A percentile compares a stretch with the other conserved stretches of the same genome.
phyloP scores from a whole-genome alignment of 192 early-diverging fungal species.

The Backusella luteola region DNA sequence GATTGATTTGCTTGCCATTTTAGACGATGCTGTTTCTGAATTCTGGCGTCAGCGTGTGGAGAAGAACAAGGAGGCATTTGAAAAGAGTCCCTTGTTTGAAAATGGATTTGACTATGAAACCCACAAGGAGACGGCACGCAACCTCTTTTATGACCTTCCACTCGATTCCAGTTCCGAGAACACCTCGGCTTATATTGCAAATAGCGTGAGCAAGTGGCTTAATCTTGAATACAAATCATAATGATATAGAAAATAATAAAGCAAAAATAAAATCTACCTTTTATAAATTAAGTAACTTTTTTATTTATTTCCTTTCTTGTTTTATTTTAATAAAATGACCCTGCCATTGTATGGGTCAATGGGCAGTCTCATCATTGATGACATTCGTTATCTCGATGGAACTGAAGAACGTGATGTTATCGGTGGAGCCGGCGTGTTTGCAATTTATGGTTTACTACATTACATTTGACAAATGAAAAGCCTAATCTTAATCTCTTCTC shows the following conservation, averaged over 20 bases:
- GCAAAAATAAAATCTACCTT: no score
- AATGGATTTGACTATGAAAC: conserved; percentile 52
- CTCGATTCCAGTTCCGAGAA: conserved; percentile 59
- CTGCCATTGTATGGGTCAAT: conserved; percentile 16
- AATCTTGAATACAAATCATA: background rate
- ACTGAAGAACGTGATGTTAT: conserved; percentile 26
- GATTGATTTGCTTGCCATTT: conserved; percentile 60
- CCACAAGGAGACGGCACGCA: conserved; percentile 60
- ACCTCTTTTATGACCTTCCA: conserved; percentile 80
- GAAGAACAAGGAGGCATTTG: conserved; percentile 37
- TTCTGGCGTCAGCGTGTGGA: conserved; percentile 75
- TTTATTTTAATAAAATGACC: background rate
- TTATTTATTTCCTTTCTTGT: background rate
- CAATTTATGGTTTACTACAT: conserved; percentile 38
- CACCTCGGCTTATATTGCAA: conserved; percentile 64
- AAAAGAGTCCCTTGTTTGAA: conserved; percentile 4
- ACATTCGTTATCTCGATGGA: conserved; percentile 35
- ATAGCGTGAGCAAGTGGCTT: conserved; percentile 40
- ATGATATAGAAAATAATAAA: background rate
- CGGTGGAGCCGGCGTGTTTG: conserved; percentile 42
- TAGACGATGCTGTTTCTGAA: conserved; percentile 60
- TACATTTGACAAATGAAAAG: background rate
- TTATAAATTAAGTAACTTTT: background rate
- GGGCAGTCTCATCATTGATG: conserved; percentile 39
- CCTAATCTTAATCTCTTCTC: background rate